Base-by-base conservation (phyloP, 2,329 filamentous ascomycete genomes). In the Diaporthe vexans region DNA sequence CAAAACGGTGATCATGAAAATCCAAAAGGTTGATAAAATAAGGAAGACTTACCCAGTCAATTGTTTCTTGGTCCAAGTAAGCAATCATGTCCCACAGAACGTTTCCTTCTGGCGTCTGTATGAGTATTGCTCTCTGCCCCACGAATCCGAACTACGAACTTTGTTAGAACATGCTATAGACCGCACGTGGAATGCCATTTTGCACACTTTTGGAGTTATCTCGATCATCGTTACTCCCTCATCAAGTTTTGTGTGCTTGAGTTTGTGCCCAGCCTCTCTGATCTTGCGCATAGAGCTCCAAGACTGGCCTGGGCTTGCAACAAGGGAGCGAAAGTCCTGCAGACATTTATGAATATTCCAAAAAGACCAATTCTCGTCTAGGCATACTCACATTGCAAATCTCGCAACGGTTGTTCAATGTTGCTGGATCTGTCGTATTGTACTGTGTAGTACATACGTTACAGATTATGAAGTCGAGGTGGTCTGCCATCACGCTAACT, bases 391-490 rank as follows among this genome's bases (percentile, higher is more conserved):
- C 54, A 57, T 57, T 57, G 54, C 54, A 57, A 57, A 57, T 35
- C 54, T 57, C 54, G 29, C 54, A 57, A n/a, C 54, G 54, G 10
- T 57, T 57, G 2, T 35, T 35, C 54, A 57, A 57, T 57, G 29
- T 57, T 57, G 54, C 54, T 57, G 54, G 54, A n/a, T 57, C 54
- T 57, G 54, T 57, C 35, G 54, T 57, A 9, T 57, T 57, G 54
- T 57, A 57, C 54, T 56, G 54, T 21, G 54, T 57, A 35, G 26
- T 21, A 21, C 54, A 57, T 11, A 57, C 17, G 17, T 19, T 6
- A 57, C 29, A 57, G 21, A 35, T 35, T 29, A 57, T 11, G 29
- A 57, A 57, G 54, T 57, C 54, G 54, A 57, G 54, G 19, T 57
- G 54, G 54, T 57, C 54, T 57, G 54, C 29, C 54, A 57, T 57